A percentile compares a stretch with the other conserved stretches of the same genome.
phyloP scores from a whole-genome alignment of 345 rosid species.

The Populus nigra region DNA sequence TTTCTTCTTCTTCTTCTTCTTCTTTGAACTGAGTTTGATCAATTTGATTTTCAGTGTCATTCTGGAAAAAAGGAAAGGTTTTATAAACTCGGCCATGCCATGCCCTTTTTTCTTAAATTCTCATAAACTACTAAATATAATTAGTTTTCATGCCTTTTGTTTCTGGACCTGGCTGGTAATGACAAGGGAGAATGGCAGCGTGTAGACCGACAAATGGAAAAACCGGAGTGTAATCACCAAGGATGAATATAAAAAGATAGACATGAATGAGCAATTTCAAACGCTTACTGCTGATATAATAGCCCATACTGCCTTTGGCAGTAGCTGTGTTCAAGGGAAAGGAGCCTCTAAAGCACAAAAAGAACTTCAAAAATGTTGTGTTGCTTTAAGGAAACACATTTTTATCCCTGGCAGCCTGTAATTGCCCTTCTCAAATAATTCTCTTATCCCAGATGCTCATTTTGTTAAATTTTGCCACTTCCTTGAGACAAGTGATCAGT shows the following conservation, averaged over 20 bases:
- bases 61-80: too few relatives aligned
- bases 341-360: conserved; percentile 69
- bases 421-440: neutral
- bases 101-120: too few relatives aligned
- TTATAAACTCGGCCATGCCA: too few relatives aligned
- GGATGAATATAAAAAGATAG: too few relatives aligned
- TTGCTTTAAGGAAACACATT: conserved; percentile 36
- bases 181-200: too few relatives aligned
- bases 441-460: neutral
- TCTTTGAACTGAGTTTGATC: neutral
- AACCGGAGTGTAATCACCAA: too few relatives aligned
- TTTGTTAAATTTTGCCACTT: neutral
- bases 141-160: too few relatives aligned
- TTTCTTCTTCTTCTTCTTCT: neutral
- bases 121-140: too few relatives aligned
- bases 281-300: conserved; percentile 72
- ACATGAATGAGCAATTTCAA: conserved; percentile 20
- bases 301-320: conserved; percentile 73
- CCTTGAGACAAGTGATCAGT: too few relatives aligned
- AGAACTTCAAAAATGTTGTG: conserved; percentile 53
- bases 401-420: conserved; percentile 79
- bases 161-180: too few relatives aligned
- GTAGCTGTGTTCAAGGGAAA: conserved; percentile 71
- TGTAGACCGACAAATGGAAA: too few relatives aligned
- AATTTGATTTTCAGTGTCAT: too few relatives aligned